Evolutionary conservation across 164 flowering plant species (phyloP).

Genomic region (Warburgia ugandensis): DNA sequence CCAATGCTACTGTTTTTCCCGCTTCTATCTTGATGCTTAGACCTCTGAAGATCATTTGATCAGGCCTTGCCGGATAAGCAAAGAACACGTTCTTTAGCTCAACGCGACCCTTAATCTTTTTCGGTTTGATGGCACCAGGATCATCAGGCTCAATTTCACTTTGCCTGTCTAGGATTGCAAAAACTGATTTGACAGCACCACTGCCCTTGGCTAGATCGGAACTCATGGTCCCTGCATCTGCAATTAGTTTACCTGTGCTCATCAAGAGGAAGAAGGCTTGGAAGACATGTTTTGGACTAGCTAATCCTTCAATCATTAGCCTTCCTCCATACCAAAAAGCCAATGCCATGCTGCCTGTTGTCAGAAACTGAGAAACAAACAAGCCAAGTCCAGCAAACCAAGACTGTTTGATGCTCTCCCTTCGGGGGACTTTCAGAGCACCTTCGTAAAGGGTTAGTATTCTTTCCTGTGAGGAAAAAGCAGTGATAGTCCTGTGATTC

Average conservation of each 20-base stretch:
- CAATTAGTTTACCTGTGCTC: slow-evolving; percentile 23
- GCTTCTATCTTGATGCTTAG: slow-evolving; percentile 18
- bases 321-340: slow-evolving; percentile 28
- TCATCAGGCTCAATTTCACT: slow-evolving; percentile 25
- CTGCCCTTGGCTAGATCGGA: slow-evolving; percentile 24
- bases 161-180: slow-evolving; percentile 18
- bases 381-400: slow-evolving; percentile 23
- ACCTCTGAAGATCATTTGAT: slow-evolving; percentile 20
- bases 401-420: slow-evolving; percentile 17
- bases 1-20: slow-evolving; percentile 22
- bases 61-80: slow-evolving; percentile 25
- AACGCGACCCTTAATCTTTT: slow-evolving; percentile 15
- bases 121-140: slow-evolving; percentile 17
- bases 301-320: slow-evolving; percentile 7
- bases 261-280: slow-evolving; percentile 24
- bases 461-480: slow-evolving; percentile 21
- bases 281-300: slow-evolving; percentile 14
- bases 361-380: slow-evolving; percentile 19
- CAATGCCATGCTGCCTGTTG: slow-evolving; percentile 12
- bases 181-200: slow-evolving; percentile 18
- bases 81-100: slow-evolving; percentile 21
- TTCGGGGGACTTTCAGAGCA: slow-evolving; percentile 14
- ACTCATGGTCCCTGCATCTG: slow-evolving; percentile 27
- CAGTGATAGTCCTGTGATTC: slow-evolving; percentile 24
- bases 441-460: slow-evolving; percentile 17